A percentile compares a stretch with the other conserved stretches of the same genome.
Conservation (phyloP, 768 basidiomycete species). For the Leucocoprinus birnbaumii region DNA sequence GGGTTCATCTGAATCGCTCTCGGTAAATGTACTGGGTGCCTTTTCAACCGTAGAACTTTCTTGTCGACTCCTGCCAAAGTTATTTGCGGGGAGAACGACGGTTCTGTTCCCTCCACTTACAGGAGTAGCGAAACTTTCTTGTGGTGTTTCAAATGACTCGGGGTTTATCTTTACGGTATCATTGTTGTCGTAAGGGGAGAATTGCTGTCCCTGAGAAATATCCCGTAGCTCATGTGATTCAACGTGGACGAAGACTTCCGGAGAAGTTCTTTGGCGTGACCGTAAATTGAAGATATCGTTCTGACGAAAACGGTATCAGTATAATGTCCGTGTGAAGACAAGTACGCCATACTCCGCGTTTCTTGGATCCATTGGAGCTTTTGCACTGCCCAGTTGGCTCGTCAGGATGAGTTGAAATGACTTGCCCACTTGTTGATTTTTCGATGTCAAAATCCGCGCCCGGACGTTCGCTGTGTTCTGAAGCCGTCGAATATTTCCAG, state of each 20-base stretch:
- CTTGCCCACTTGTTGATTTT: background rate
- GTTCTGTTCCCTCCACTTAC: background rate
- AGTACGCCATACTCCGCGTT: background rate
- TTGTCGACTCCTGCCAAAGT: background rate
- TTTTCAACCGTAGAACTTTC: background rate
- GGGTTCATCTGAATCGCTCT: background rate
- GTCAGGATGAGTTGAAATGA: background rate
- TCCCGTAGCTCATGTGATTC: slow-evolving; percentile 19
- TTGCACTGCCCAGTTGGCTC: background rate
- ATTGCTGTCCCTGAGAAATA: background rate
- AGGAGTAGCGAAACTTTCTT: background rate
- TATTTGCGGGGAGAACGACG: background rate
- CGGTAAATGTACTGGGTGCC: background rate
- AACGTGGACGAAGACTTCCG: slow-evolving; percentile 20
- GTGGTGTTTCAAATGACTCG: background rate
- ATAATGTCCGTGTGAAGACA: background rate
- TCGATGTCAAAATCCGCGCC: slow-evolving; percentile 5
- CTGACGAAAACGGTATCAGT: background rate
- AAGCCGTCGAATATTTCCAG: slow-evolving; percentile 20
- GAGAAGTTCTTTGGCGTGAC: slow-evolving; percentile 3
- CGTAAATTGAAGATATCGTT: background rate
- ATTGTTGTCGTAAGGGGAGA: background rate
- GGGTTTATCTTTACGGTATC: background rate
- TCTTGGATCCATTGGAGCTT: background rate
- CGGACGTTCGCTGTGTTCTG: background rate